These are phyloP conservation scores for Flaveria trinervia DNA, from an alignment of 129 eudicot species.

Conservation along the genomic window DNA sequence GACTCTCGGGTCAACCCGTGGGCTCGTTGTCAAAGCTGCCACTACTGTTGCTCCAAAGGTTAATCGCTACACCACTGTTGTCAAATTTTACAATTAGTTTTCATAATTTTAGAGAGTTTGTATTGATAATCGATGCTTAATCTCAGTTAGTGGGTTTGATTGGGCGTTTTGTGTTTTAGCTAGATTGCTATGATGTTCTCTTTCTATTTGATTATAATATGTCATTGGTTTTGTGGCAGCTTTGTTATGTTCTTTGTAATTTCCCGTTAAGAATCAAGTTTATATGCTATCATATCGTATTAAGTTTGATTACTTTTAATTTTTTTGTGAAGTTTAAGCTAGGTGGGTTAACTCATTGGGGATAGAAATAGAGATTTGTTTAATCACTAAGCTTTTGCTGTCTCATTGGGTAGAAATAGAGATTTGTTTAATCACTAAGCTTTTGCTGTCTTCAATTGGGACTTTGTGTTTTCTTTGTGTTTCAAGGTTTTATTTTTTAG, in stretches of 20 bases:
- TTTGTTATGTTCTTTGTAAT: neutral
- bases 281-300: neutral
- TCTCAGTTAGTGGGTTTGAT: neutral
- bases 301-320: neutral
- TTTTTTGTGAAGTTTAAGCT: neutral
- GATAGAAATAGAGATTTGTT: neutral
- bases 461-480: neutral
- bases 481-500: neutral
- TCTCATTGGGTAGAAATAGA: neutral
- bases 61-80: conserved; percentile 6
- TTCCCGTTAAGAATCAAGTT: neutral
- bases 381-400: neutral
- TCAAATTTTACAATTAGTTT: neutral
- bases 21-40: conserved; percentile 76
- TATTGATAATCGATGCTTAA: neutral
- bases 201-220: neutral
- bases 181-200: neutral
- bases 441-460: neutral
- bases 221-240: neutral
- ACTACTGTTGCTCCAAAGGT: conserved; percentile 84
- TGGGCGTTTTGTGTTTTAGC: neutral
- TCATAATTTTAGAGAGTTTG: neutral
- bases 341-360: neutral
- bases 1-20: conserved; percentile 41
- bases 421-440: neutral